A percentile compares a stretch with the other conserved stretches of the same genome.
Conservation (phyloP, 352 stramenopile species). For the Globisporangium nodosum region DNA sequence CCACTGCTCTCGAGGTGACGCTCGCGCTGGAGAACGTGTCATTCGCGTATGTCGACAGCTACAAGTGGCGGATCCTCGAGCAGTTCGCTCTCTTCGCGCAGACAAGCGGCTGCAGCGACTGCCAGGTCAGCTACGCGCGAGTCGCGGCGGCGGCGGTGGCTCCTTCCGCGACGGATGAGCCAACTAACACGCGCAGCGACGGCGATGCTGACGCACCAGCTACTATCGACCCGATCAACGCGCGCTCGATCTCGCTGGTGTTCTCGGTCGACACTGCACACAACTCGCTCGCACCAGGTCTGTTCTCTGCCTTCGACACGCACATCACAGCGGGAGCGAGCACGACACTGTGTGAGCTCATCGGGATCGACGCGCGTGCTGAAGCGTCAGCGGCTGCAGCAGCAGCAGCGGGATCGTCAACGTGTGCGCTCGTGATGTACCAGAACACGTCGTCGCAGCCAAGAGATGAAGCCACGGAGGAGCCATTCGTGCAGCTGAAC, state of each 20-base stretch:
- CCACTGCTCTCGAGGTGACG: neutral
- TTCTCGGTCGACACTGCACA: conserved; percentile 1
- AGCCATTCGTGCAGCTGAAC: conserved; percentile 12
- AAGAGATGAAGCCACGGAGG: neutral
- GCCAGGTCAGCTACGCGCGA: conserved; percentile 2
- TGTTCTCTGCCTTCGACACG: neutral
- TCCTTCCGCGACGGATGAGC: neutral
- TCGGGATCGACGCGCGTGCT: neutral
- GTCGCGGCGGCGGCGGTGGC: neutral
- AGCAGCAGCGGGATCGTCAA: neutral
- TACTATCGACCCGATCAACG: conserved; percentile 4
- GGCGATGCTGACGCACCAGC: neutral
- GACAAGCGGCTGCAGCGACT: neutral
- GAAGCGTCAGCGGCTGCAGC: neutral
- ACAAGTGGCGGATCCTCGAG: conserved; percentile 11
- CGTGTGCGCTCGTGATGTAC: neutral
- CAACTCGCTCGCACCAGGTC: neutral
- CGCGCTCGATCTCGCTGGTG: neutral
- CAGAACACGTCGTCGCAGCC: neutral
- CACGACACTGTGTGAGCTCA: neutral
- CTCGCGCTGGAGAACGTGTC: neutral
- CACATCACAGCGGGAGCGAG: neutral
- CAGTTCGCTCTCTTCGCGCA: neutral
- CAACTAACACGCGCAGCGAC: neutral
- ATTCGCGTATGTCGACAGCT: neutral